phyloP scores from a whole-genome alignment of 139 green algal genomes.

The Pseudopediastrum boryanum region DNA sequence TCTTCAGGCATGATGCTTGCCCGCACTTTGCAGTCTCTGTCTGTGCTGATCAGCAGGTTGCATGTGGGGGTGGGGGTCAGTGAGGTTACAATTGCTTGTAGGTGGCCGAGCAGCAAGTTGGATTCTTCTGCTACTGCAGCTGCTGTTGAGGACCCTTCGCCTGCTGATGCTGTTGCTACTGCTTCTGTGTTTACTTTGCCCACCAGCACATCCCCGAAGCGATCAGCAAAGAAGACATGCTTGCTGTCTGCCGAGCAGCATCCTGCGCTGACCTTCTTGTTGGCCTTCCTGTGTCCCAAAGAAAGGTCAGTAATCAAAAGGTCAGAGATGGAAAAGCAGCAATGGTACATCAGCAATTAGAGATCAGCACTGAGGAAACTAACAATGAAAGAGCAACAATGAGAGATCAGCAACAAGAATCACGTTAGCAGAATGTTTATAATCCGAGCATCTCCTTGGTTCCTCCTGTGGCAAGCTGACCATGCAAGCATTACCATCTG shows the following conservation, averaged over 20 bases:
- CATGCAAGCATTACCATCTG: background rate
- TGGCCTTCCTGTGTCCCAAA: conserved; percentile 46
- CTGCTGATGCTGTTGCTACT: background rate
- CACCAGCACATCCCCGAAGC: conserved; percentile 84
- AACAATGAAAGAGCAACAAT: background rate
- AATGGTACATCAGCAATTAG: background rate
- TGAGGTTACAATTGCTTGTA: conserved; percentile 79
- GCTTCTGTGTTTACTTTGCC: conserved; percentile 22
- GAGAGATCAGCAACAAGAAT: background rate
- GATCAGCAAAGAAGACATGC: conserved; percentile 75
- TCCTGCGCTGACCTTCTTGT: conserved; percentile 74
- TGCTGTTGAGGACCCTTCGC: background rate
- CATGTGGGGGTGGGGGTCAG: conserved; percentile 52
- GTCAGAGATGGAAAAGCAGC: background rate
- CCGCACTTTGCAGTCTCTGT: conserved; percentile 79
- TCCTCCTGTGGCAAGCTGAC: background rate
- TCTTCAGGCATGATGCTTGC: conserved; percentile 56
- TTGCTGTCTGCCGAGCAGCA: conserved; percentile 61
- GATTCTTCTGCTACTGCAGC: conserved; percentile 29
- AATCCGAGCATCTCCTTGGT: background rate
- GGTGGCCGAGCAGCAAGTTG: conserved; percentile 79
- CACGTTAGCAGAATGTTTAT: background rate
- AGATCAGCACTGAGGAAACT: background rate
- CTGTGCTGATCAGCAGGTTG: conserved; percentile 71
- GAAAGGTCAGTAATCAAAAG: background rate